Conservation (phyloP, 306 rosid genomes). For the Neltuma alba region DNA sequence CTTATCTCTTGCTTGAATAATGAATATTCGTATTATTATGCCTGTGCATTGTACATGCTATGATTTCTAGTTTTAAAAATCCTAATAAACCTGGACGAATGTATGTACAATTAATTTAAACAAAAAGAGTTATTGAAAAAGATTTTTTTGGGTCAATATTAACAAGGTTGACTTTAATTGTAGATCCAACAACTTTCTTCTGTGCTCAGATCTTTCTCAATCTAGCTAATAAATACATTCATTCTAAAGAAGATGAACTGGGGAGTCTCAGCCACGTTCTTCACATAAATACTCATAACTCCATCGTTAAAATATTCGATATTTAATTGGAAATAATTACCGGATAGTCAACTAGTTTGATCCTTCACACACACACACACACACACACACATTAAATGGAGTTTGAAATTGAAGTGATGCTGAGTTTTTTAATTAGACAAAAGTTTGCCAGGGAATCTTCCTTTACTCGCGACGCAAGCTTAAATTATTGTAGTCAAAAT, state of each 20-base stretch:
- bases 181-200: neutral
- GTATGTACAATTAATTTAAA: neutral
- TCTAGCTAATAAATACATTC: neutral
- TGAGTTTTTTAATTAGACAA: neutral
- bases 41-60: neutral
- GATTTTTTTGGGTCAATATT: neutral
- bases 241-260: neutral
- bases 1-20: neutral
- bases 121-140: neutral
- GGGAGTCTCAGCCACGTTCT: neutral
- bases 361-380: too few species aligned
- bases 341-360: conserved; percentile 26
- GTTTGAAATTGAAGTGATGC: neutral
- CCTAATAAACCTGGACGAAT: neutral
- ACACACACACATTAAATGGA: too few species aligned
- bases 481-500: neutral
- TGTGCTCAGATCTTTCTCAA: neutral
- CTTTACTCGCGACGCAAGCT: neutral
- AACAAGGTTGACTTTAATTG: neutral
- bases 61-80: neutral
- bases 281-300: neutral
- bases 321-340: neutral
- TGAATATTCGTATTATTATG: too few species aligned
- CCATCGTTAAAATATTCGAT: neutral
- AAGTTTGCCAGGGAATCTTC: conserved; percentile 21